Evolutionary conservation across 2,329 filamentous ascomycete species (phyloP).

Genomic region (Apiospora koreana): DNA sequence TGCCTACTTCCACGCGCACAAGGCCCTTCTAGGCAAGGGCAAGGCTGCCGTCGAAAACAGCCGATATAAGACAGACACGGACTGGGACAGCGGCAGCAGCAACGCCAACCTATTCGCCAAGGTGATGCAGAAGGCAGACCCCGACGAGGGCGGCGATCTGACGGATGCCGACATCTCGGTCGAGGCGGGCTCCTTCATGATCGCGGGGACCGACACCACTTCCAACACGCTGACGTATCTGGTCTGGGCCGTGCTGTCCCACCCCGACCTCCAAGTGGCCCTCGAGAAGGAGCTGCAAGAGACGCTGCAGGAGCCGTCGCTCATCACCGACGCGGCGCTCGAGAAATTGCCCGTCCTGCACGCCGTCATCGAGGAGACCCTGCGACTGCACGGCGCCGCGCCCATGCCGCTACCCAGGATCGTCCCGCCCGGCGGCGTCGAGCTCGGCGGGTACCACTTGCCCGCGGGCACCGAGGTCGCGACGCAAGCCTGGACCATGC

Average conservation of each 20-base stretch:
- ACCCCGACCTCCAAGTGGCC: constrained; percentile 28
- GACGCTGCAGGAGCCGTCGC: neutral
- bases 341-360: constrained; percentile 38
- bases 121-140: neutral
- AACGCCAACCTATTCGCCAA: neutral
- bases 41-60: neutral
- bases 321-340: constrained; percentile 18
- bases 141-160: neutral
- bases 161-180: constrained; percentile 1
- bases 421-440: constrained; percentile 36
- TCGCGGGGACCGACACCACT: constrained; percentile 55
- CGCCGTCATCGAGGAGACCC: constrained; percentile 41
- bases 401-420: constrained; percentile 37
- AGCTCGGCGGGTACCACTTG: constrained; percentile 37
- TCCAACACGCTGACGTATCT: constrained; percentile 50
- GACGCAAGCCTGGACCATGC: constrained; percentile 44
- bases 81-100: too few relatives aligned
- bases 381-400: constrained; percentile 41
- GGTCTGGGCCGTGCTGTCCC: constrained; percentile 39
- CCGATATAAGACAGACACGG: neutral
- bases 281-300: neutral
- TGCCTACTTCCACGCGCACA: neutral
- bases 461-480: constrained; percentile 37
- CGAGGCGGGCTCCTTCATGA: constrained; percentile 45
- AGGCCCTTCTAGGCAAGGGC: neutral